Evolutionary conservation across 78 protist species (phyloP).

Genomic region (Dictyostelium firmibasis): DNA sequence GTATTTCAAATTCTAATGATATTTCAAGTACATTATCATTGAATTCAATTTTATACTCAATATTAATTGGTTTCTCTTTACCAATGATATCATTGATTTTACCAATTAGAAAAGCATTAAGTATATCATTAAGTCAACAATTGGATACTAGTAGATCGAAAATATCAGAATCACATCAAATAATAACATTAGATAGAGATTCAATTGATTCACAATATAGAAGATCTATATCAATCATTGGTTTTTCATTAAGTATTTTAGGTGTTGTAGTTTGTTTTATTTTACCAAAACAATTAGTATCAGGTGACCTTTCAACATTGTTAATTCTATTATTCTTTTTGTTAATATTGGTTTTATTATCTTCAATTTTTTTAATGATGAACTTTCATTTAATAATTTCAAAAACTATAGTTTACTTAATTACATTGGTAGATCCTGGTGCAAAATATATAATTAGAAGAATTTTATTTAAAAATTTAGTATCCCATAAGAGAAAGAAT

Average conservation of each 20-base stretch:
- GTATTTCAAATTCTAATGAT: background rate
- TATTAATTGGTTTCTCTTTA: slow-evolving; percentile 83
- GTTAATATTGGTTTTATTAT: slow-evolving; percentile 86
- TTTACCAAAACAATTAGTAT: slow-evolving; percentile 86
- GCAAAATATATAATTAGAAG: slow-evolving; percentile 32
- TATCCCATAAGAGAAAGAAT: slow-evolving; percentile 92
- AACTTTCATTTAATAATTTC: slow-evolving; percentile 82
- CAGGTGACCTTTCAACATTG: slow-evolving; percentile 81
- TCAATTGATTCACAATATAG: background rate
- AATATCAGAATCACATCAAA: slow-evolving; percentile 66
- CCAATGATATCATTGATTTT: slow-evolving; percentile 85
- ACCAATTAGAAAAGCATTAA: slow-evolving; percentile 87
- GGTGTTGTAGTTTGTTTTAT: slow-evolving; percentile 86
- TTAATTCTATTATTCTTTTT: slow-evolving; percentile 88
- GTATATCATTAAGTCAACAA: slow-evolving; percentile 58
- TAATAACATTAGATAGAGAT: slow-evolving; percentile 41
- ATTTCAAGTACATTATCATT: slow-evolving; percentile 20
- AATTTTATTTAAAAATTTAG: slow-evolving; percentile 88
- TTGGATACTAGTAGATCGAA: slow-evolving; percentile 80
- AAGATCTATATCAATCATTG: slow-evolving; percentile 60
- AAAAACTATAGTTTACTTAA: slow-evolving; percentile 19
- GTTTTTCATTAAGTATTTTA: slow-evolving; percentile 59
- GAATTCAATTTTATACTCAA: slow-evolving; percentile 52
- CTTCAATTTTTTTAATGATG: slow-evolving; percentile 81
- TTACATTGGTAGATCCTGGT: slow-evolving; percentile 85